phyloP scores from a whole-genome alignment of 768 basidiomycete species.

The Asterophora parasitica region DNA sequence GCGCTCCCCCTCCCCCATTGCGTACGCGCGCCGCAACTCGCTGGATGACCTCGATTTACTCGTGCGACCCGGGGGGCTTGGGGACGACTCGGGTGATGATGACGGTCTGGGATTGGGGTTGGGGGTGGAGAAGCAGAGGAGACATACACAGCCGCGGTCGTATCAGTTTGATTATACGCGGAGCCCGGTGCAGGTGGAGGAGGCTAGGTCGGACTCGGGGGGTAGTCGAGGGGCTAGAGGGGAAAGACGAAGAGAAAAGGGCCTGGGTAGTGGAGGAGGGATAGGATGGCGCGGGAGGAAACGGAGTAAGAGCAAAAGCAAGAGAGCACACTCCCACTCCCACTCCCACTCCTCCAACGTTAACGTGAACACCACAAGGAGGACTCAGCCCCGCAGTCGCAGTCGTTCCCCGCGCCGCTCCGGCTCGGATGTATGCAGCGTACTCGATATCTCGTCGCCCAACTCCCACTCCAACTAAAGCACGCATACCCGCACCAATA shows the following conservation, averaged over 20 bases:
- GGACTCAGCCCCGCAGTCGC: conserved; percentile 1
- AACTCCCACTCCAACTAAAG: too few relatives aligned
- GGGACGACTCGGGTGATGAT: not conserved
- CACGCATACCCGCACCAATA: too few relatives aligned
- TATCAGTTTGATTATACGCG: conserved; percentile 18
- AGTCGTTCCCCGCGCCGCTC: conserved; percentile 9
- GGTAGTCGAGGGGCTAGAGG: not conserved
- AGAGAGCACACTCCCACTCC: conserved; percentile 1
- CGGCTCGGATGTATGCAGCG: conserved; percentile 6
- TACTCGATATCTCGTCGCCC: conserved; percentile 15
- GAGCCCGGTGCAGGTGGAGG: conserved; percentile 11
- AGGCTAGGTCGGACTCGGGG: not conserved
- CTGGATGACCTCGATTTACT: not conserved
- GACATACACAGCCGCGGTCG: conserved; percentile 19
- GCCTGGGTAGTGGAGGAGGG: not conserved
- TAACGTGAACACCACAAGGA: not conserved
- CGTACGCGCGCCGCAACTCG: conserved; percentile 18
- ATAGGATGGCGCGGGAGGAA: conserved; percentile 5
- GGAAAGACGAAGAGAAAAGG: conserved; percentile 5
- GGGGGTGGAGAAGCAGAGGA: conserved; percentile 5
- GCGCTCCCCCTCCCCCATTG: conserved; percentile 21
- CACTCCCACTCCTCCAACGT: not conserved
- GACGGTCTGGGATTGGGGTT: not conserved
- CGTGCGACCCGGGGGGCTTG: too few relatives aligned
- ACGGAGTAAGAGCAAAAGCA: conserved; percentile 7